phyloP scores from a whole-genome alignment of 2,329 filamentous ascomycete species.

The Calycina marina region DNA sequence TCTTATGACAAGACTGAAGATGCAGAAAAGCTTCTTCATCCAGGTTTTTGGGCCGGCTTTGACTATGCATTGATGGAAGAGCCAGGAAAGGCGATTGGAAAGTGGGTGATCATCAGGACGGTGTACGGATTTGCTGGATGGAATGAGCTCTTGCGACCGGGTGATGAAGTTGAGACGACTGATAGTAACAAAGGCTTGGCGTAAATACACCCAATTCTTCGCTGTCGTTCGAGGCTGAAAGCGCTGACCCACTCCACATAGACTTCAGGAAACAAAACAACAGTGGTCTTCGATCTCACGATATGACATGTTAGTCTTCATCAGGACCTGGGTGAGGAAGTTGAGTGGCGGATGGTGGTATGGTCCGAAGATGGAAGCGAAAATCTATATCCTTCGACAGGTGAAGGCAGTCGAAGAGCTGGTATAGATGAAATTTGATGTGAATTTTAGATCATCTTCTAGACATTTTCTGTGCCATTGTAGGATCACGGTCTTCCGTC shows the following conservation, averaged over 20 bases:
- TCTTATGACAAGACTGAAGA: slow-evolving; percentile 51
- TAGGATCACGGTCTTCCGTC: no score
- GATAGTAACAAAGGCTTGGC: slow-evolving; percentile 9
- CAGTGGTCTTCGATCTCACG: slow-evolving; percentile 11
- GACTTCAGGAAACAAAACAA: slow-evolving; percentile 30
- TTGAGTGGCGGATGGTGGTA: slow-evolving; percentile 48
- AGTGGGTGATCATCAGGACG: slow-evolving; percentile 42
- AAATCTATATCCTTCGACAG: slow-evolving; percentile 17
- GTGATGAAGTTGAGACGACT: slow-evolving; percentile 15
- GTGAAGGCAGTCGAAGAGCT: slow-evolving; percentile 5
- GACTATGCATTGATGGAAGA: slow-evolving; percentile 48
- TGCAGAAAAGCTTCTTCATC: slow-evolving; percentile 26
- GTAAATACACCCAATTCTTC: no score
- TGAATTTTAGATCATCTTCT: no score
- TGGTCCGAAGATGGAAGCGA: slow-evolving; percentile 44
- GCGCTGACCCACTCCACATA: slow-evolving; percentile 13
- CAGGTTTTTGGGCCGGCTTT: slow-evolving; percentile 46
- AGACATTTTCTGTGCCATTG: no score
- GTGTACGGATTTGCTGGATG: slow-evolving; percentile 43
- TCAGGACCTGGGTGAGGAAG: slow-evolving; percentile 26
- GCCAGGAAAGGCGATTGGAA: slow-evolving; percentile 30
- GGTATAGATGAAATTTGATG: no score
- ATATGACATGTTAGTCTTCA: slow-evolving; percentile 16
- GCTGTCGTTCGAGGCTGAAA: slow-evolving; percentile 12
- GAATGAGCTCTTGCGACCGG: slow-evolving; percentile 41